Percentiles rank a stretch among this genome's conserved stretches.
Evolutionary conservation across 2,329 filamentous ascomycete genomes (phyloP).

Genomic region (Exophiala bonariae): DNA sequence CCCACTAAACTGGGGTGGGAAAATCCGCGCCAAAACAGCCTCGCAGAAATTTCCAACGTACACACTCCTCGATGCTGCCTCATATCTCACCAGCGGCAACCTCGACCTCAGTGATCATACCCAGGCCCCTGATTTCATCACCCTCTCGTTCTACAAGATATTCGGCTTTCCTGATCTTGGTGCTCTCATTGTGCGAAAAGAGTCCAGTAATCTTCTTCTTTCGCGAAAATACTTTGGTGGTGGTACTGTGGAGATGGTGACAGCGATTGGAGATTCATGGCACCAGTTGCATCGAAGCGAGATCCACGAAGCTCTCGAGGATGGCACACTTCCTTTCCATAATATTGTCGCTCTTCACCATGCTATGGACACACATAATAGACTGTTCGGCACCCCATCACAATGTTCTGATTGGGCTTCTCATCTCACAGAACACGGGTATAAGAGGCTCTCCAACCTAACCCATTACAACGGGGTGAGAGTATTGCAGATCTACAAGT

Average conservation of each 20-base stretch:
- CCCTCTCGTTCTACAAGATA: constrained; percentile 65
- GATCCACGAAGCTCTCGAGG: constrained; percentile 66
- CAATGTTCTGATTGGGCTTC: constrained; percentile 69
- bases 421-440: constrained; percentile 61
- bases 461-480: constrained; percentile 55
- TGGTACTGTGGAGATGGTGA: constrained; percentile 76
- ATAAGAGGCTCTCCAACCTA: constrained; percentile 49
- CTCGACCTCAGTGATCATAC: constrained; percentile 55
- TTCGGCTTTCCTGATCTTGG: constrained; percentile 67
- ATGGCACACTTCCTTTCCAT: constrained; percentile 80
- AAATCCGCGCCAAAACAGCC: constrained; percentile 11
- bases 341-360: constrained; percentile 78
- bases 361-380: constrained; percentile 68
- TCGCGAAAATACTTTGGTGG: constrained; percentile 68
- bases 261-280: constrained; percentile 74
- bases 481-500: constrained; percentile 57
- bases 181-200: constrained; percentile 57
- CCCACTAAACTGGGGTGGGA: constrained; percentile 57
- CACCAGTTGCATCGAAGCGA: constrained; percentile 70
- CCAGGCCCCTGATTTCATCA: constrained; percentile 62
- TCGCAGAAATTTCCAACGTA: constrained; percentile 29
- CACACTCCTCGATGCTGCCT: constrained; percentile 63
- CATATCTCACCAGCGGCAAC: constrained; percentile 61
- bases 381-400: constrained; percentile 69
- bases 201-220: constrained; percentile 61